phyloP scores from a whole-genome alignment of 75 land plant species.

The Chamaecyparis obtusa region DNA sequence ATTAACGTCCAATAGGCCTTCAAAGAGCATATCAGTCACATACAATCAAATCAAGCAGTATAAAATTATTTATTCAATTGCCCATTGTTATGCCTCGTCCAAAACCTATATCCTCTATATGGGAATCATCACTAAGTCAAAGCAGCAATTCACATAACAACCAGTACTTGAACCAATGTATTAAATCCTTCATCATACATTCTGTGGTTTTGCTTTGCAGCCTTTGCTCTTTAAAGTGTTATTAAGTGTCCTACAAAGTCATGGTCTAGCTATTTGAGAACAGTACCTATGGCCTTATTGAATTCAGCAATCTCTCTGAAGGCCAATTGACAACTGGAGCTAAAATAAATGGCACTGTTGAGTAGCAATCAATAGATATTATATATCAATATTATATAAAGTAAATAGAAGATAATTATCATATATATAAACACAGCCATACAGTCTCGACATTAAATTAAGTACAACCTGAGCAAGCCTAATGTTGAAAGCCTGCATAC shows the following conservation, averaged over 20 bases:
- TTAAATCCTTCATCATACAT: no score
- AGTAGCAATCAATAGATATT: no score
- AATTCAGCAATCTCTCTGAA: background rate
- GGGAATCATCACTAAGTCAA: background rate
- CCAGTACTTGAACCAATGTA: background rate
- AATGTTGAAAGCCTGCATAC: no score
- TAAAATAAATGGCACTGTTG: no score
- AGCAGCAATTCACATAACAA: background rate
- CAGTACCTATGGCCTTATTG: background rate
- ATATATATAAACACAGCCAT: no score
- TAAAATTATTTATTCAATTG: background rate
- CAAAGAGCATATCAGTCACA: background rate
- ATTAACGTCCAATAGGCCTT: background rate
- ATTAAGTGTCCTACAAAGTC: background rate
- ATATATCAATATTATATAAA: no score
- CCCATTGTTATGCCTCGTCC: background rate
- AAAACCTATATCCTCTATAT: background rate
- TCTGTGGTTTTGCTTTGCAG: no score
- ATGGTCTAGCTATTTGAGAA: background rate
- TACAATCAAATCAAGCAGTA: background rate
- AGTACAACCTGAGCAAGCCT: no score
- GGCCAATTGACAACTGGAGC: no score
- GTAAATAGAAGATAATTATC: no score
- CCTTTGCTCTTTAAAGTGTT: no score
- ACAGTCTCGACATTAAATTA: no score